Evolutionary conservation across 768 basidiomycete genomes (phyloP).

Genomic region (Nevesoporus exiguus): DNA sequence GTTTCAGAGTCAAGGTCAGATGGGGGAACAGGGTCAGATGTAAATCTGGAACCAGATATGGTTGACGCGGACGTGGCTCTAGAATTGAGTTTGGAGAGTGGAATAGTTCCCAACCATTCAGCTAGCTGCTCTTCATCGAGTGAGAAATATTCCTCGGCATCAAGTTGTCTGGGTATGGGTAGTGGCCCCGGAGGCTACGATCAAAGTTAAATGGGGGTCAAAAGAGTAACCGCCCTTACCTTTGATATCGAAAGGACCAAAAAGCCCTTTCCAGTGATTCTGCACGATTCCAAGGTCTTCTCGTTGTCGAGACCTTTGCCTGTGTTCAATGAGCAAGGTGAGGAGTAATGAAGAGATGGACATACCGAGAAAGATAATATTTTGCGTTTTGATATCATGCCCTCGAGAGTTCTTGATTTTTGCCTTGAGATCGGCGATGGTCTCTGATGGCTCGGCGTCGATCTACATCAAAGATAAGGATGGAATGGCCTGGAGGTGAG

Average conservation of each 20-base stretch:
- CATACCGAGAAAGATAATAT: not conserved
- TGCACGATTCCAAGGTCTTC: constrained; percentile 2
- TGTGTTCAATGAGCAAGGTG: not conserved
- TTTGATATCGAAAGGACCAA: not conserved
- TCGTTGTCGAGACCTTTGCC: not conserved
- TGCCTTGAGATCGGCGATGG: constrained; percentile 4
- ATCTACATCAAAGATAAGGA: not conserved
- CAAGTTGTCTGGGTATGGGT: not conserved
- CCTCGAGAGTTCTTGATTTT: not conserved
- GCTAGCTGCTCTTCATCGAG: not conserved
- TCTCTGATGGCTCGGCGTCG: constrained; percentile 5
- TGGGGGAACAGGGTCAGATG: not conserved
- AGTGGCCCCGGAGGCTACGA: not conserved
- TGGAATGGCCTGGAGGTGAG: not conserved
- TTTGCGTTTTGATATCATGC: not conserved
- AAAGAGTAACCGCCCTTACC: not conserved
- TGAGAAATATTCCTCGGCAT: not conserved
- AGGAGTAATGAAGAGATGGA: not conserved
- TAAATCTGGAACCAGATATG: not conserved
- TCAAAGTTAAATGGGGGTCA: not conserved
- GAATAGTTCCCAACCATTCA: not conserved
- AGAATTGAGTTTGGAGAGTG: not conserved
- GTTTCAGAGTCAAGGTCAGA: not conserved
- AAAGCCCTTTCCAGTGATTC: not conserved
- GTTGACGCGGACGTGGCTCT: not conserved